Evolutionary conservation across 768 basidiomycete species (phyloP), one percentile per base, ranked within the genome.

Genomic region (Lentinula sp.): DNA sequence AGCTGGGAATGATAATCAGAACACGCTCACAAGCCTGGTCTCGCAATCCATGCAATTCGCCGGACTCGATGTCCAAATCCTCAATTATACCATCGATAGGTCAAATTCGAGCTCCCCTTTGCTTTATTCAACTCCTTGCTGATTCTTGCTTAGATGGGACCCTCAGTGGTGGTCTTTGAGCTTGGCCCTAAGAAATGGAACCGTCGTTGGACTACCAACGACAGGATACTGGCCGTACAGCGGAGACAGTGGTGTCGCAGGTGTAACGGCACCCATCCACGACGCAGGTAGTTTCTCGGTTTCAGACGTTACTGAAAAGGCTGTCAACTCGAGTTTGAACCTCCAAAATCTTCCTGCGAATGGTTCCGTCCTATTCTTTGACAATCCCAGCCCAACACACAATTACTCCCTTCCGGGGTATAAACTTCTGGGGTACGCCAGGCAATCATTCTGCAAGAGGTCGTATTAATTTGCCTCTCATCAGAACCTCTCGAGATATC

Each of bases 1-100:
- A 72, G 71, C 71, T 49, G 71, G 71, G 1, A 72, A 71, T 51
- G 71, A 72, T 12, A 72, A 72, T 61, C 71, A 72, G 37, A 70
- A 72, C 62, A 64, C 64, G n/a, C 60, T 71, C 35, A 69, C 65
- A 15, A 57, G 59, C n/a, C 54, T 69, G 5, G 69, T 72, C 37
- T 61, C 69, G n/a, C 46, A 52, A 16, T 65, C 65, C 6, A 67
- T 72, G 71, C 36, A 59, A 49, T 32, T 69, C 35, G 71, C 70
- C 23, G 69, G 70, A 5, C 58, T 71, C 42, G 43, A 63, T 1
- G 69, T 70, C 4, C 64, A 69, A 50, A 65, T 64, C 7, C 63
- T 72, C 10, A 64, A 70, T 41, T 69, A 70, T 48, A 68, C 63
- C 1, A 61, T 72, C 16, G 61, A 64, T 28, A 64, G 70, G 70